Percentiles rank a stretch among this genome's conserved stretches.
phyloP scores from a whole-genome alignment of 2,329 filamentous ascomycete genomes.

The Parasarocladium wereldwijsianum region DNA sequence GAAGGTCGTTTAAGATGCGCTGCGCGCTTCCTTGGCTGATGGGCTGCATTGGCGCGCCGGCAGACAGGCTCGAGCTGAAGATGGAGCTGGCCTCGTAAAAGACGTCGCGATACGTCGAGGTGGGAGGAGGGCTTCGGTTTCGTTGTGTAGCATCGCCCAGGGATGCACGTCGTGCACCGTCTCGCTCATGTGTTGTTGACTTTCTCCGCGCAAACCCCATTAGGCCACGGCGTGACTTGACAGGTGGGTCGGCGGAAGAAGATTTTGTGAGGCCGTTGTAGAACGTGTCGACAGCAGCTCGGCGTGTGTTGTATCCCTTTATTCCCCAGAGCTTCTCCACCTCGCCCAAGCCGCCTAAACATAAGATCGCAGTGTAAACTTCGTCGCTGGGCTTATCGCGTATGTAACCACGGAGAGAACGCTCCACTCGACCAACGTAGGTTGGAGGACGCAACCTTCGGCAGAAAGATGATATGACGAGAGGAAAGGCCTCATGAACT shows the following conservation, averaged over 20 bases:
- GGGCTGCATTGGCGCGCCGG: constrained; percentile 47
- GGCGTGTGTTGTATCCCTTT: constrained; percentile 47
- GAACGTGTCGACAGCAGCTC: constrained; percentile 45
- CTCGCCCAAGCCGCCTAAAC: constrained; percentile 45
- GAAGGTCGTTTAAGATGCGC: constrained; percentile 38
- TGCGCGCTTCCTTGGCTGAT: constrained; percentile 35
- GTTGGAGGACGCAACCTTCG: constrained; percentile 47
- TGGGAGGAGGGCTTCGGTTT: constrained; percentile 13
- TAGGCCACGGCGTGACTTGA: constrained; percentile 37
- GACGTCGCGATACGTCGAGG: constrained; percentile 16
- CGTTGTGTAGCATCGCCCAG: constrained; percentile 7
- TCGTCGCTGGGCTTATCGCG: constrained; percentile 48
- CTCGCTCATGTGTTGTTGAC: constrained; percentile 19
- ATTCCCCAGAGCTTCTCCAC: constrained; percentile 52
- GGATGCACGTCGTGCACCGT: constrained; percentile 1
- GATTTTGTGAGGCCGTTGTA: constrained; percentile 36
- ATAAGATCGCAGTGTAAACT: constrained; percentile 44
- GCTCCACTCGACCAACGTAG: constrained; percentile 47
- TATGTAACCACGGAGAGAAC: constrained; percentile 47
- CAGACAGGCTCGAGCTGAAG: constrained; percentile 43
- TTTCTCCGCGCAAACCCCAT: constrained; percentile 44
- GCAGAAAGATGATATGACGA: constrained; percentile 50
- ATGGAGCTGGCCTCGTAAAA: constrained; percentile 25
- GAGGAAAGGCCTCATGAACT: constrained; percentile 49
- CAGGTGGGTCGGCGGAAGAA: constrained; percentile 19